Evolutionary conservation across 1,284 basidiomycete genomes (phyloP).

Genomic region (Stygiomarasmius scandens): DNA sequence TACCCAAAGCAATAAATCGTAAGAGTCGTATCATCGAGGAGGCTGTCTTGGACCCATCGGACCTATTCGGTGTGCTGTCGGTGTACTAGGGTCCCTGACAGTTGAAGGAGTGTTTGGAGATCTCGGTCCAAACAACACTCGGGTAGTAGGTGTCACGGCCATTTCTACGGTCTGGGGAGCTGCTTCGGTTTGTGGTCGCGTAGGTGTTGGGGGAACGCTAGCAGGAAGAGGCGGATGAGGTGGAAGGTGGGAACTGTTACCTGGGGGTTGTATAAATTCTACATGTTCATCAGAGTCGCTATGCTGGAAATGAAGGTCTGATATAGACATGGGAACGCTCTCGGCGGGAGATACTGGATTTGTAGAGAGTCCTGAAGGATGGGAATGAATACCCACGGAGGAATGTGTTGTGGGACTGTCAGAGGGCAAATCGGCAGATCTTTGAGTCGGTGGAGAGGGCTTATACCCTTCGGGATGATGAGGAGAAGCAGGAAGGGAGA

Average conservation of each 20-base stretch:
- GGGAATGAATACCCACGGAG: not conserved
- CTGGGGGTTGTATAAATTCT: constrained; percentile 36
- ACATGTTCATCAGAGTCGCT: constrained; percentile 46
- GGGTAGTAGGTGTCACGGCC: not conserved
- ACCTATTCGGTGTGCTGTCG: no score
- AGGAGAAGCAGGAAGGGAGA: constrained; percentile 44
- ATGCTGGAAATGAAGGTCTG: constrained; percentile 65
- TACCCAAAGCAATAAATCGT: not conserved
- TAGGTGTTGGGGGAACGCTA: constrained; percentile 16
- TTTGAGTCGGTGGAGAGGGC: constrained; percentile 18
- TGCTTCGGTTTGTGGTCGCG: constrained; percentile 2
- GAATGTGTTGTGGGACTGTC: not conserved
- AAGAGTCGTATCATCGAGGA: not conserved
- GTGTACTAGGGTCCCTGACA: not conserved
- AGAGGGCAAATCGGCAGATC: constrained; percentile 11
- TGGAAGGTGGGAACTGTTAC: constrained; percentile 41
- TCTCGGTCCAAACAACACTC: not conserved
- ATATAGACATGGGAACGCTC: constrained; percentile 68
- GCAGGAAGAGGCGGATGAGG: constrained; percentile 56
- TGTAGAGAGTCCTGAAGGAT: constrained; percentile 10
- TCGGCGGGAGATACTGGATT: constrained; percentile 57
- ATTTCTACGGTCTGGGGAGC: not conserved
- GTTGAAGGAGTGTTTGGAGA: not conserved
- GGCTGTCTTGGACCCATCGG: not conserved
- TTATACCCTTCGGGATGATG: constrained; percentile 31